phyloP scores from a whole-genome alignment of 768 basidiomycete species.

The Lactarius psammicola region DNA sequence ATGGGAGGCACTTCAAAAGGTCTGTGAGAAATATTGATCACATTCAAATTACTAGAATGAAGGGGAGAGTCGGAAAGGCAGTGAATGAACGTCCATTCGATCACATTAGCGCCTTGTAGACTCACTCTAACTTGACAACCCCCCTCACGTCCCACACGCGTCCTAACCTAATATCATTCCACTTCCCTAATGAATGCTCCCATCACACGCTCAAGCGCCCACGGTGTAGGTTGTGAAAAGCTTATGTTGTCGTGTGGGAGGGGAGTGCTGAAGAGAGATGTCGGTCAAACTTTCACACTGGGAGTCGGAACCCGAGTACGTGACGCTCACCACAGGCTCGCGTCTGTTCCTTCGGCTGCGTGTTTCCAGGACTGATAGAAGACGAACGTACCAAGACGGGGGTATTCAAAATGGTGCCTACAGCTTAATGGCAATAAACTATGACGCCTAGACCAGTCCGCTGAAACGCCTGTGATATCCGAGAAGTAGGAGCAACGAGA shows the following conservation, averaged over 20 bases:
- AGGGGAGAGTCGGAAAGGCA: background rate
- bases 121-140: background rate
- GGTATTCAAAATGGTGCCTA: background rate
- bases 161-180: background rate
- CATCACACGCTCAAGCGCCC: background rate
- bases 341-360: background rate
- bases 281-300: background rate
- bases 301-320: background rate
- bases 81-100: background rate
- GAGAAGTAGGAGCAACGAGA: background rate
- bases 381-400: background rate
- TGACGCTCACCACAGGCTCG: background rate
- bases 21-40: background rate
- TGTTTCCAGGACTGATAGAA: background rate
- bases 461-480: background rate
- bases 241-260: background rate
- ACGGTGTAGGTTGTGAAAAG: background rate
- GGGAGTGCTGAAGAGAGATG: background rate
- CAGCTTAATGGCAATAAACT: background rate
- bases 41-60: background rate
- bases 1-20: background rate
- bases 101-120: background rate
- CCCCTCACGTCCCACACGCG: background rate
- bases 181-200: background rate
- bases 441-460: background rate